A percentile compares a stretch with the other conserved stretches of the same genome.
Evolutionary conservation across 2,329 filamentous ascomycete species (phyloP).

Genomic region (Alternaria sp.): DNA sequence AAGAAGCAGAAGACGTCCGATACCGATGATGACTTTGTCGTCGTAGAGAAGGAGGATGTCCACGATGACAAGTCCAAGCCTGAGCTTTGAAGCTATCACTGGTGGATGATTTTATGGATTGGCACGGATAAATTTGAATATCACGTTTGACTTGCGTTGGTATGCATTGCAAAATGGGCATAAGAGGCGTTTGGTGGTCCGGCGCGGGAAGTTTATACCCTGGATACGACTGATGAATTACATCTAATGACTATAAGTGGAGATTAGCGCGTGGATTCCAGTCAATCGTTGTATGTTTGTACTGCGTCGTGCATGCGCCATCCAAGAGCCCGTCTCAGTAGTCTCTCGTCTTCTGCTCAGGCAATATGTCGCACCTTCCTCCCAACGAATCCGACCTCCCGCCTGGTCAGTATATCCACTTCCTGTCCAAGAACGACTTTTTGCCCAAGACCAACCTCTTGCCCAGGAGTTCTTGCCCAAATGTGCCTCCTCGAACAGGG

Average conservation of each 20-base stretch:
- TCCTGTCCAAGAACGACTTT: too few species aligned
- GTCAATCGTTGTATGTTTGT: background rate
- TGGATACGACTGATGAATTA: background rate
- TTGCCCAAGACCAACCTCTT: too few species aligned
- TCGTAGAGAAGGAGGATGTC: constrained; percentile 39
- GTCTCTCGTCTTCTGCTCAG: too few species aligned
- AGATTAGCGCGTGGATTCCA: background rate
- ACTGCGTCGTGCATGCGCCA: background rate
- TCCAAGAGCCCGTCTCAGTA: too few species aligned
- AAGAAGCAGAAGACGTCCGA: constrained; percentile 59
- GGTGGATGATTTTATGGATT: too few species aligned
- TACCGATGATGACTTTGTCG: constrained; percentile 44
- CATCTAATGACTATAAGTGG: background rate
- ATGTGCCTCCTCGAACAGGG: too few species aligned
- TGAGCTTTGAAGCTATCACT: constrained; percentile 6
- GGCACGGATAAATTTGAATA: too few species aligned
- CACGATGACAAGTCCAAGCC: constrained; percentile 30
- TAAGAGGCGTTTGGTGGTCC: background rate
- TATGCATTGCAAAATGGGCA: background rate
- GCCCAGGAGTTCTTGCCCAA: too few species aligned
- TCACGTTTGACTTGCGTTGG: too few species aligned
- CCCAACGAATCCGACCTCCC: too few species aligned
- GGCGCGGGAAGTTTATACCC: constrained; percentile 18
- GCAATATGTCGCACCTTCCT: too few species aligned
- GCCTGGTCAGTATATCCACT: too few species aligned